Conservation (phyloP, 371 early-diverging fungal species). For the Zychaea mexicana region DNA sequence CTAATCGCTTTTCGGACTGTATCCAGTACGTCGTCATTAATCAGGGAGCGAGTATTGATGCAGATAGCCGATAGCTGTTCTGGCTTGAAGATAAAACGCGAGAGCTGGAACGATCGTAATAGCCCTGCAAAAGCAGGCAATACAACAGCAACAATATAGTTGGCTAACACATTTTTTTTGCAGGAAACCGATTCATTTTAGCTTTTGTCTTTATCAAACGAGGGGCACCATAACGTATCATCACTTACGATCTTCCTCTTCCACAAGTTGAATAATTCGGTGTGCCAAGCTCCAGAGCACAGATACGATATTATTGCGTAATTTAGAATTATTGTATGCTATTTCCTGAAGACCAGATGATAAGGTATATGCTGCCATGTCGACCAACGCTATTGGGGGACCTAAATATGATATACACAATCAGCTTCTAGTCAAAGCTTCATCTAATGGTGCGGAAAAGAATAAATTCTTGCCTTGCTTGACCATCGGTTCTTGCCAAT, state of each 20-base stretch:
- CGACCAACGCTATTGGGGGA: slow-evolving; percentile 26
- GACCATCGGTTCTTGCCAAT: slow-evolving; percentile 26
- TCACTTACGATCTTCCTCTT: slow-evolving; percentile 7
- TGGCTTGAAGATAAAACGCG: slow-evolving; percentile 52
- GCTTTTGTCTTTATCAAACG: too few relatives aligned
- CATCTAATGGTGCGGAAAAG: background rate
- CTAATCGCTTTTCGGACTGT: slow-evolving; percentile 53
- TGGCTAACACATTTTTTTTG: slow-evolving; percentile 9
- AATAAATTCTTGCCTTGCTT: slow-evolving; percentile 25
- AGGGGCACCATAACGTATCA: background rate
- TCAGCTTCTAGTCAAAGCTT: too few relatives aligned
- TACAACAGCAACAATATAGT: slow-evolving; percentile 58
- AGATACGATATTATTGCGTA: slow-evolving; percentile 38
- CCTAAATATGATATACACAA: too few relatives aligned
- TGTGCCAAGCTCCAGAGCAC: slow-evolving; percentile 25
- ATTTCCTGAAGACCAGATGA: slow-evolving; percentile 52
- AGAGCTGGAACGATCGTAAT: slow-evolving; percentile 61
- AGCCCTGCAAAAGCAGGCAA: slow-evolving; percentile 70
- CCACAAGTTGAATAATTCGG: slow-evolving; percentile 8
- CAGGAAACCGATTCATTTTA: too few relatives aligned
- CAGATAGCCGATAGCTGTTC: slow-evolving; percentile 49
- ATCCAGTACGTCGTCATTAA: slow-evolving; percentile 55
- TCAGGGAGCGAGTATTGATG: slow-evolving; percentile 47
- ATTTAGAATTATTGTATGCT: slow-evolving; percentile 35
- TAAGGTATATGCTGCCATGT: slow-evolving; percentile 42